Evolutionary conservation across 129 eudicot genomes (phyloP).

Genomic region (Chrysanthemum lavandulifolium): DNA sequence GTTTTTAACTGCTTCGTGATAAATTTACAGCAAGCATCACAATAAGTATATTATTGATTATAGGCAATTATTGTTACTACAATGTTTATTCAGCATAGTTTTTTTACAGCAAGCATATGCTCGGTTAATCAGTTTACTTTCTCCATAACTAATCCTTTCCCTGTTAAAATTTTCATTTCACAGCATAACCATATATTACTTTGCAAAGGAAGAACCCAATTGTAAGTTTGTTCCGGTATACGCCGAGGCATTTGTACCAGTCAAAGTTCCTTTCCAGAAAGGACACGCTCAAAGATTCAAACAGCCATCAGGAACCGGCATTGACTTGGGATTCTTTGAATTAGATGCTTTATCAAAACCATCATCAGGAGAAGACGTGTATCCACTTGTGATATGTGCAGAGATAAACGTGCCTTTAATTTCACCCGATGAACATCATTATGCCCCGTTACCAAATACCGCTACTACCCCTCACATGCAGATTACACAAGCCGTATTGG

Average conservation of each 20-base stretch:
- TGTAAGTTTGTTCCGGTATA: constrained; percentile 53
- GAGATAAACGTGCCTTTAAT: constrained; percentile 45
- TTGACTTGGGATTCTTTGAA: constrained; percentile 68
- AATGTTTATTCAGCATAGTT: neutral
- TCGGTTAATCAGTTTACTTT: neutral
- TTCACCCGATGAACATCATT: constrained; percentile 28
- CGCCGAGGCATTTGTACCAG: constrained; percentile 60
- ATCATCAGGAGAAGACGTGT: constrained; percentile 54
- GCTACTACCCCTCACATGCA: constrained; percentile 63
- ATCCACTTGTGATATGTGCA: constrained; percentile 81
- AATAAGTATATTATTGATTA: neutral
- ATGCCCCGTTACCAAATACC: constrained; percentile 30
- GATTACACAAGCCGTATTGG: constrained; percentile 79
- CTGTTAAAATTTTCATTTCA: constrained; percentile 2
- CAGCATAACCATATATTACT: constrained; percentile 87
- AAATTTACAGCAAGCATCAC: neutral
- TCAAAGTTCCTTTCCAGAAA: constrained; percentile 64
- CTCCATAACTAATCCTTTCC: constrained; percentile 9
- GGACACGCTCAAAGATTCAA: constrained; percentile 63
- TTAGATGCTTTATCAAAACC: constrained; percentile 66
- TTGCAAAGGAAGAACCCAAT: constrained; percentile 65
- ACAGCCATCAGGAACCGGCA: constrained; percentile 83
- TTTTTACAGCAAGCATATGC: neutral
- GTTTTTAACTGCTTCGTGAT: neutral
- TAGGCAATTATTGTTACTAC: neutral